Evolutionary conservation across 306 rosid species (phyloP).

Genomic region (Gastrolobium bilobum): DNA sequence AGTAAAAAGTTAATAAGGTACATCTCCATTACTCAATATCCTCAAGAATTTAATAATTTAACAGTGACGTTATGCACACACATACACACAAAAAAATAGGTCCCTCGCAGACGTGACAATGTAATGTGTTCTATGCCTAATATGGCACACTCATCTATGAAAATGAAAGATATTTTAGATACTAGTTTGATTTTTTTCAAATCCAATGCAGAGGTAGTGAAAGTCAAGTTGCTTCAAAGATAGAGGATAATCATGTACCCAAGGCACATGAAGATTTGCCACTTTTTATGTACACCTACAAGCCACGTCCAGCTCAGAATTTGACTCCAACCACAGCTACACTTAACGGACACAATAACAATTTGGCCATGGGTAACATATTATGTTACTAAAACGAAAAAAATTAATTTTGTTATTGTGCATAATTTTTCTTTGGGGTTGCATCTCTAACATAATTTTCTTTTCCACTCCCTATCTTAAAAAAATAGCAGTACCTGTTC

Average conservation of each 20-base stretch:
- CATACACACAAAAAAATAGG: too few species aligned
- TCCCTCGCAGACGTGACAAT: too few species aligned
- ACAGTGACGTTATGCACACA: not conserved
- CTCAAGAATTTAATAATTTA: constrained; percentile 8
- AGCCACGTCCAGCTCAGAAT: constrained; percentile 45
- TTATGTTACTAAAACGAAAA: not conserved
- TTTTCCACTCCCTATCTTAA: constrained; percentile 17
- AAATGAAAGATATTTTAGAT: not conserved
- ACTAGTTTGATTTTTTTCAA: not conserved
- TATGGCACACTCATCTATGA: not conserved
- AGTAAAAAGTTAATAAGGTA: constrained; percentile 48
- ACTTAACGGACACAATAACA: constrained; percentile 37
- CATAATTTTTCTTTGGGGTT: constrained; percentile 6
- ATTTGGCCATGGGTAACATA: constrained; percentile 56
- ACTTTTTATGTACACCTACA: constrained; percentile 57
- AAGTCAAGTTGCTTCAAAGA: constrained; percentile 36
- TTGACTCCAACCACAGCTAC: constrained; percentile 38
- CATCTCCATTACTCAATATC: not conserved
- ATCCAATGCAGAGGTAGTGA: constrained; percentile 54
- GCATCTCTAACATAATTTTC: constrained; percentile 23
- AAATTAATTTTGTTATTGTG: not conserved
- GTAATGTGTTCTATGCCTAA: not conserved
- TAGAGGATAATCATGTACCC: constrained; percentile 41
- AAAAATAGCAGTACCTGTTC: constrained; percentile 56
- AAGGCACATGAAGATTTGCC: constrained; percentile 62